Conservation (phyloP, 2,329 filamentous ascomycete species). For the Penicillium oxalicum region DNA sequence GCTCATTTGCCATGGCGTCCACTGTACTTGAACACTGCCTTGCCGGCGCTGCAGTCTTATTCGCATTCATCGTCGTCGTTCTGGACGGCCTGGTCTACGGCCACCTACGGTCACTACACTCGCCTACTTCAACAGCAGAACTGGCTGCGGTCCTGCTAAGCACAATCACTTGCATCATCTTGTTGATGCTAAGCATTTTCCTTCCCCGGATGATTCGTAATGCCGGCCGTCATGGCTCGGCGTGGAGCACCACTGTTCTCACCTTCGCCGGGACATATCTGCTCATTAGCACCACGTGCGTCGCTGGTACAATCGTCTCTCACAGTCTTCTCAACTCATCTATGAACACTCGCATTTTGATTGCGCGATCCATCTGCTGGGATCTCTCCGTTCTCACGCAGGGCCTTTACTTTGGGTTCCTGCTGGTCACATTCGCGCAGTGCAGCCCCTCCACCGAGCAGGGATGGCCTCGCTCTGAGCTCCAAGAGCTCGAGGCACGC, state of each 20-base stretch:
- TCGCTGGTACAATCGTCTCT: conserved; percentile 25
- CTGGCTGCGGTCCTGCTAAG: conserved; percentile 22
- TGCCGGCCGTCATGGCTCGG: conserved; percentile 7
- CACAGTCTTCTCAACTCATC: conserved; percentile 11
- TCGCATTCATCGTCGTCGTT: conserved; percentile 23
- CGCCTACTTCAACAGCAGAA: conserved; percentile 15
- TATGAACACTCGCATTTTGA: conserved; percentile 15
- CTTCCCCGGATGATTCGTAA: conserved; percentile 16
- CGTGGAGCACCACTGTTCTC: conserved; percentile 18
- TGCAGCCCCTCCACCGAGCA: conserved; percentile 3
- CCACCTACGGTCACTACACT: conserved; percentile 15
- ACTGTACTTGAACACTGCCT: conserved; percentile 18
- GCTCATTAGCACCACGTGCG: conserved; percentile 20
- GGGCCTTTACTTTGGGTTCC: conserved; percentile 26
- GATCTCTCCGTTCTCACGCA: conserved; percentile 28
- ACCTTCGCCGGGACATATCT: conserved; percentile 21
- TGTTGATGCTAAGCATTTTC: conserved; percentile 18
- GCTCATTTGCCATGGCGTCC: conserved; percentile 10
- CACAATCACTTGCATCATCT: conserved; percentile 20
- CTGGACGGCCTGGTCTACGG: conserved; percentile 27
- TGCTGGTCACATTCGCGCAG: conserved; percentile 16
- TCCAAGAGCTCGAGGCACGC: conserved; percentile 21
- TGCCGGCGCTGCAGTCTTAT: conserved; percentile 20
- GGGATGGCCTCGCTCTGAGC: conserved; percentile 20
- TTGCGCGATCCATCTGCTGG: conserved; percentile 35